phyloP scores from a whole-genome alignment of 2,329 filamentous ascomycete species.

The Xylaria digitata region DNA sequence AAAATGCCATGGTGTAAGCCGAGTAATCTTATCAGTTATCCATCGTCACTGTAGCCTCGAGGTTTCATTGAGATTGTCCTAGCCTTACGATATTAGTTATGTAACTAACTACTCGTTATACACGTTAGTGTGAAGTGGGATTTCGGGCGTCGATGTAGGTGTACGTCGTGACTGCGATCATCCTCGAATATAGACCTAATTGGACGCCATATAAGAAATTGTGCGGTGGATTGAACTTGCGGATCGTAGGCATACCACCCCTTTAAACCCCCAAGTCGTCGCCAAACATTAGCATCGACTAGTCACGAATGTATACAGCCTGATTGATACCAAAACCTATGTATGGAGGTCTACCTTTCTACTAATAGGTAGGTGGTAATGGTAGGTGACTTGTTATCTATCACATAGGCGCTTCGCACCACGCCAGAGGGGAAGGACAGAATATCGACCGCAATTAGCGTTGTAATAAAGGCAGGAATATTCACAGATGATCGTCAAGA shows the following conservation, averaged over 20 bases:
- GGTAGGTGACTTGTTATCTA: no score
- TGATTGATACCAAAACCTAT: not conserved
- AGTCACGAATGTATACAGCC: not conserved
- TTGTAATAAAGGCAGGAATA: not conserved
- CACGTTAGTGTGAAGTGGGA: not conserved
- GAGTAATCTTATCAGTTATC: no score
- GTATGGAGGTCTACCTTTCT: not conserved
- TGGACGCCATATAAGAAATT: not conserved
- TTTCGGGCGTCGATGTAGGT: not conserved
- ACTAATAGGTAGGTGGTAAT: not conserved
- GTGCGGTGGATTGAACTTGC: constrained; percentile 2
- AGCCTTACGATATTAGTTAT: not conserved
- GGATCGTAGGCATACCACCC: not conserved
- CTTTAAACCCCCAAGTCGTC: not conserved
- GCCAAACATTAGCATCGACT: not conserved
- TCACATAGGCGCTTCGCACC: not conserved
- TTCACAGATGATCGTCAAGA: not conserved
- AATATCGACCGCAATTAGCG: not conserved
- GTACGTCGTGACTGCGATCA: not conserved
- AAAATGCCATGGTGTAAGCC: no score
- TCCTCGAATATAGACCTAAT: not conserved
- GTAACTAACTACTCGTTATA: not conserved
- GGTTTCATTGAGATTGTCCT: not conserved
- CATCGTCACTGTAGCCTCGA: not conserved
- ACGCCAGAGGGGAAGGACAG: not conserved